Conservation (phyloP, 306 rosid genomes). For the Malus sylvestris region DNA sequence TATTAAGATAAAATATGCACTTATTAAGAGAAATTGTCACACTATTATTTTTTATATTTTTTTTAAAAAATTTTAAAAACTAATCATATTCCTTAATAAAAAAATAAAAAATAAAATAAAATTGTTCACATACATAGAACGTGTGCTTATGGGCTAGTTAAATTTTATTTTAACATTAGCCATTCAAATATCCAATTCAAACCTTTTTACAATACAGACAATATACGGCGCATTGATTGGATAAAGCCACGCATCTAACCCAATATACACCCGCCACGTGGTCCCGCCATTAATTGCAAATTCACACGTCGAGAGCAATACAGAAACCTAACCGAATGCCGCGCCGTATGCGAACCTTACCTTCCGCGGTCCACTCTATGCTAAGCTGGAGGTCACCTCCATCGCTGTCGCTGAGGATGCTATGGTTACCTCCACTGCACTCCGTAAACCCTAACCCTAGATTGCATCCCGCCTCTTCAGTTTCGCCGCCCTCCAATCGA, state of each 20-base stretch:
- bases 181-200: no score
- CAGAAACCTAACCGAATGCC: background rate
- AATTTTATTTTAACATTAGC: no score
- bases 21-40: no score
- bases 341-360: conserved; percentile 4
- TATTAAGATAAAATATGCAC: no score
- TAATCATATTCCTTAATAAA: no score
- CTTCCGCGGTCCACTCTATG: conserved; percentile 18
- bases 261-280: background rate
- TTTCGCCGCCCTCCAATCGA: conserved; percentile 7
- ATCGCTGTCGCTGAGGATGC: conserved; percentile 31
- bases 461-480: conserved; percentile 1
- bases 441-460: conserved; percentile 26
- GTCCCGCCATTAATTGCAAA: conserved; percentile 13
- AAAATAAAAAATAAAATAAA: no score
- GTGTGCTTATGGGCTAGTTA: no score
- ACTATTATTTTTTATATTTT: no score
- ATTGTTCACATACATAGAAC: no score
- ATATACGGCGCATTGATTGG: background rate
- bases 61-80: no score
- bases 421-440: conserved; percentile 21
- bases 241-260: background rate
- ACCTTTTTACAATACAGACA: no score
- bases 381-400: conserved; percentile 33
- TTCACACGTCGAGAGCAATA: background rate